phyloP scores from a whole-genome alignment of 2,329 filamentous ascomycete species.

The Leptodontidium sp. region DNA sequence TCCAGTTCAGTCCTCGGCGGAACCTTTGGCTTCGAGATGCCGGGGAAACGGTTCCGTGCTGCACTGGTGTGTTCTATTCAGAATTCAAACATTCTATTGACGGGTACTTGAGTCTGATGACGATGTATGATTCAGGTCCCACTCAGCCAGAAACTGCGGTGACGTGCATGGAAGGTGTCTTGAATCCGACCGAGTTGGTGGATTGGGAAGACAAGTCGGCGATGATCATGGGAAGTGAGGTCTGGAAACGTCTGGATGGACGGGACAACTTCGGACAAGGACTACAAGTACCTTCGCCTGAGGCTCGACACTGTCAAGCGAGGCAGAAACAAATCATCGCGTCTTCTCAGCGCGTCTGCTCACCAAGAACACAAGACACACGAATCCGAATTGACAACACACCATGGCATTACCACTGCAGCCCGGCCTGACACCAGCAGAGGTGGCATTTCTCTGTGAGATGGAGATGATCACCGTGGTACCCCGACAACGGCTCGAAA shows the following conservation, averaged over 20 bases:
- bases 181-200: neutral
- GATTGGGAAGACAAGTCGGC: slow-evolving; percentile 13
- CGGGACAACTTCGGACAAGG: neutral
- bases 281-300: neutral
- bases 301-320: neutral
- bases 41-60: neutral
- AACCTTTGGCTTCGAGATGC: neutral
- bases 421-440: slow-evolving; percentile 76
- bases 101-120: slow-evolving; percentile 8
- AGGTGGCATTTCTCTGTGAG: slow-evolving; percentile 94
- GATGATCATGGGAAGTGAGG: neutral
- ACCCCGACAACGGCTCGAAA: slow-evolving; percentile 88
- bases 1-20: neutral
- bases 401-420: slow-evolving; percentile 47
- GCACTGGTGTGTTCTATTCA: neutral
- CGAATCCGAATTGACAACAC: slow-evolving; percentile 9
- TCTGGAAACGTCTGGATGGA: too few species aligned
- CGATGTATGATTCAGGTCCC: neutral
- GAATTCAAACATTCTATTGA: slow-evolving; percentile 1
- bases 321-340: slow-evolving; percentile 11
- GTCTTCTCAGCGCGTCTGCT: slow-evolving; percentile 28
- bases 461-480: slow-evolving; percentile 96
- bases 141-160: neutral
- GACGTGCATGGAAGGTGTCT: neutral
- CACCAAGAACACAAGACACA: slow-evolving; percentile 15